Evolutionary conservation across 805 yeast genomes (phyloP), one percentile per base, ranked within the genome.

Genomic region (Candida saitoana): DNA sequence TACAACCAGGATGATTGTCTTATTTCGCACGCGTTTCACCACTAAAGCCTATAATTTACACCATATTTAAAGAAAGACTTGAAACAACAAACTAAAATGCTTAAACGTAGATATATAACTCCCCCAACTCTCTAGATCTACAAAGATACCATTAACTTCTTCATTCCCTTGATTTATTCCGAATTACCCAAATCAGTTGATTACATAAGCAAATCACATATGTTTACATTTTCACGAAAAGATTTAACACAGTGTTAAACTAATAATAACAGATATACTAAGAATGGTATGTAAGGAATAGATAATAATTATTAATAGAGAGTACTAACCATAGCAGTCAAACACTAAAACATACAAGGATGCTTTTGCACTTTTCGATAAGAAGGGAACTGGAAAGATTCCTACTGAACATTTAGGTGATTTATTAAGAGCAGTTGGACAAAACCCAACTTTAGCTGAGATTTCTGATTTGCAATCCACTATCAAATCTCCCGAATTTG

Each of bases 361-460:
- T 75, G 96, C 97, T 18, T 93, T 93, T 66, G 93, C 98, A 9
- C 80, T 93, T 36, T 93, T 91, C 60, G 99, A 93, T 71, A 90
- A 89, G 68, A 87, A 90, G 60, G 98, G 96, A 20, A 87, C 91
- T 30, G 99, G 98, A 14, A 77, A 82, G 62, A 93, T 93, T 42
- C 80, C 96, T 12, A 73, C 77, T 46, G 86, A 84, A 48, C 82
- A 86, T 46, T 75, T 93, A 39, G 99, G 98, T 27, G 99, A 93
- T 59, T 77, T 93, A 53, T 77, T 93, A 46, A 80, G 99, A 62
- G 97, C 99, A 2, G 90, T 93, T 46, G 99, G 99, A 31, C 98
- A 91, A 72, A 93, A 93, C 71, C 99, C 99, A 49, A 90, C 99
- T 3, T 77, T 88, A 56, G 85, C 90, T 17, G 96, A 89, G 67